Evolutionary conservation across 2,329 filamentous ascomycete genomes (phyloP), one percentile per base, ranked within the genome.

Genomic region (Pestalotiopsis sp.): DNA sequence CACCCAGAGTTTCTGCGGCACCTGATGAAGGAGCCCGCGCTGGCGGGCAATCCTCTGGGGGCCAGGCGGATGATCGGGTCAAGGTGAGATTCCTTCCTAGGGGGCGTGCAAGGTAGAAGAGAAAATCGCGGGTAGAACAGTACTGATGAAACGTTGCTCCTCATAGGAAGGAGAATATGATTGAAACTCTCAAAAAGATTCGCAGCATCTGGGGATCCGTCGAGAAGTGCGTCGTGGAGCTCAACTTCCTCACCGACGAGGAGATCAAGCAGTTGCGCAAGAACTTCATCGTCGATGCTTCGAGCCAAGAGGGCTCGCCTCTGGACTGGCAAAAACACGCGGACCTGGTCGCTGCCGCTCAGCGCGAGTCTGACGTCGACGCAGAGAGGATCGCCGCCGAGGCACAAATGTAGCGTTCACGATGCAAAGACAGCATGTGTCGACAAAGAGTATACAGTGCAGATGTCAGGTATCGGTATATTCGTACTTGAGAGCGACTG

Each of bases 191-290:
- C 6, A 78, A 84, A 64, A 86, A 89, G 82, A 81, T 94, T 61
- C 82, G 86, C 62, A 79, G 83, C 36, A 83, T 86, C 70, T 92
- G 89, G 79, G 91, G 90, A 2, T 87, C 90, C 2, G 84, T 87
- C 2, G 90, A 93, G 76, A 79, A 80, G 14, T 94, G 93, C 79
- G 81, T 93, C 71, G 80, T 82, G 67, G 80, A 86, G 14, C 79
- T 86, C 40, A 90, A 90, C 74, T 85, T 89, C 13, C 76, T 94
- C 45, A 84, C 82, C 1, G 82, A 84, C 41, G 84, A 83, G 5
- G 86, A 89, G 70, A 82, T 93, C 67, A 82, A 65, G 41, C 76
- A 77, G 60, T 68, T 79, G 64, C 74, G 70, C 38, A 70, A 66
- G 23, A 78, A 78, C 71, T 45, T 79, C 66, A 69, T 79, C 56